These are phyloP conservation scores for Sclerotinia trifoliorum DNA, from an alignment of 2,329 filamentous ascomycete genomes.

Conservation along the genomic window DNA sequence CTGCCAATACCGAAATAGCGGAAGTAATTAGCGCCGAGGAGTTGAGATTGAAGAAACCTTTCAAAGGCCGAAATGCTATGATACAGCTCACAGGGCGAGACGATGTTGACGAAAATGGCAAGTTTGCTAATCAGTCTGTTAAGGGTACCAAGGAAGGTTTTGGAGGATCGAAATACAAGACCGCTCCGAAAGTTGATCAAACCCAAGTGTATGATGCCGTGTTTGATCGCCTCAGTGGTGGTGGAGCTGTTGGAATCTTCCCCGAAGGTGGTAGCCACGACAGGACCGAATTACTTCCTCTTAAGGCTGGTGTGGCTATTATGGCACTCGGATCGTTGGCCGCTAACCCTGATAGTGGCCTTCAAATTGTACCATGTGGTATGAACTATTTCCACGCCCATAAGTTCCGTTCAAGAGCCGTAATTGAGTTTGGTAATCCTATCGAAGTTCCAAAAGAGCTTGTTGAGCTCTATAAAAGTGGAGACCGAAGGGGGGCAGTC, in stretches of 20 bases:
- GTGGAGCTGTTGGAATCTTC: constrained; percentile 93
- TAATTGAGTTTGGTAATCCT: constrained; percentile 90
- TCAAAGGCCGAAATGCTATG: constrained; percentile 73
- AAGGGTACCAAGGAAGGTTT: constrained; percentile 49
- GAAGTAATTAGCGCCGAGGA: constrained; percentile 79
- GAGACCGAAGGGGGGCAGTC: constrained; percentile 83
- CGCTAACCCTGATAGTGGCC: constrained; percentile 70
- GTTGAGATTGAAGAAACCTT: constrained; percentile 80
- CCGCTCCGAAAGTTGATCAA: constrained; percentile 91
- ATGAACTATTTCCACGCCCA: constrained; percentile 99
- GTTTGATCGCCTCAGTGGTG: constrained; percentile 74
- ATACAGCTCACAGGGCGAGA: constrained; percentile 79
- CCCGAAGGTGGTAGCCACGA: constrained; percentile 96
- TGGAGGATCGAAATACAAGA: constrained; percentile 77
- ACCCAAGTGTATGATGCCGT: constrained; percentile 90
- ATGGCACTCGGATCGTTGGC: constrained; percentile 93
- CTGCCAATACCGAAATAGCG: constrained; percentile 78
- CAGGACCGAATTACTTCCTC: constrained; percentile 81
- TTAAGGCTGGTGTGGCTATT: constrained; percentile 93
- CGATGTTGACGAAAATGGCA: constrained; percentile 64
- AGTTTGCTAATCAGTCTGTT: constrained; percentile 20
- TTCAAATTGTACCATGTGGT: constrained; percentile 93
- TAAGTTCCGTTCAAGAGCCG: constrained; percentile 94
- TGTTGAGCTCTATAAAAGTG: constrained; percentile 80
- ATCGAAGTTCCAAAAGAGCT: constrained; percentile 81